Percentiles rank a stretch among this genome's conserved stretches.
Evolutionary conservation across 768 basidiomycete species (phyloP).

Genomic region (Lentinula sp.): DNA sequence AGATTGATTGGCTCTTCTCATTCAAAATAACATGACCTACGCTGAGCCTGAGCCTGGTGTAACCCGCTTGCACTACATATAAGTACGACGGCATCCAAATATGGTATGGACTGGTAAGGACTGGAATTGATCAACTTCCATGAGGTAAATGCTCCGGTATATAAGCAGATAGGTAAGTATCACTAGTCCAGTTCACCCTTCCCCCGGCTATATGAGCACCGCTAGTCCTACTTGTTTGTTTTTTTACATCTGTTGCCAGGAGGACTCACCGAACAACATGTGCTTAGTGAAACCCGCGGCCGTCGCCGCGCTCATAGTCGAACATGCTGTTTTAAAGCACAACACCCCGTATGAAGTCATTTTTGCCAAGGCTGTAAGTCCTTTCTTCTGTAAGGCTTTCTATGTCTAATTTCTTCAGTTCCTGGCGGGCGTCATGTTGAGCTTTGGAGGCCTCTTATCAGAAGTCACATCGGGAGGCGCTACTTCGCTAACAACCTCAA

Average conservation of each 20-base stretch:
- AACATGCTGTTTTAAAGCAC: conserved; percentile 57
- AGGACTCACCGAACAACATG: background rate
- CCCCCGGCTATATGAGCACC: background rate
- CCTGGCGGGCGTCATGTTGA: conserved; percentile 66
- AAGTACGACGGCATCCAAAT: no score
- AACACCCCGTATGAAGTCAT: conserved; percentile 51
- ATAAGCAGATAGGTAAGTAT: background rate
- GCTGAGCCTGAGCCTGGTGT: no score
- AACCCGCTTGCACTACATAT: no score
- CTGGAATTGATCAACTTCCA: no score
- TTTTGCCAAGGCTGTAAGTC: conserved; percentile 67
- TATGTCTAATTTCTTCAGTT: conserved; percentile 33
- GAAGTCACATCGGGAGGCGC: conserved; percentile 60
- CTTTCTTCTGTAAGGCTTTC: background rate
- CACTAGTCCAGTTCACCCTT: background rate
- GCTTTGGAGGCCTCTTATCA: conserved; percentile 64
- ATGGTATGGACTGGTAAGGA: no score
- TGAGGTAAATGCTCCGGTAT: background rate
- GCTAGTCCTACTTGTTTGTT: background rate
- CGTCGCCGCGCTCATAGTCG: conserved; percentile 53
- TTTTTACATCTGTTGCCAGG: no score
- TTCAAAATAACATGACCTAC: no score
- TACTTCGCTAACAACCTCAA: conserved; percentile 36
- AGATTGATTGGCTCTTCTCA: no score
- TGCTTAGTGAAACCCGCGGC: conserved; percentile 40